Base-by-base conservation (phyloP, 2,329 filamentous ascomycete species). In the Fusarium stilboides region DNA sequence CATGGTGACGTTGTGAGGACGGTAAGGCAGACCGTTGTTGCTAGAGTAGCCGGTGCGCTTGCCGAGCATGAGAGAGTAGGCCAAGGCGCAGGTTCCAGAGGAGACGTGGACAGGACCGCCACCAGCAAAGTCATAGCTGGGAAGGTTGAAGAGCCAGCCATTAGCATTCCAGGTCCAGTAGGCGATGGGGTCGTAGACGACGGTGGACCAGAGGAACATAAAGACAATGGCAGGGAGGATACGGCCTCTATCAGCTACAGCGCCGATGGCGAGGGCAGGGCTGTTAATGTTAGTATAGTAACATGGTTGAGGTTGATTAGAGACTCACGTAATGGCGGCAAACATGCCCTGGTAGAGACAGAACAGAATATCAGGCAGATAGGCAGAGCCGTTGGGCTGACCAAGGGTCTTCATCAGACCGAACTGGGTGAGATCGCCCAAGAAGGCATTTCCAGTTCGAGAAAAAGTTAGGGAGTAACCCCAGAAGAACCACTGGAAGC, bases 401-500 rank as follows among this genome's bases (percentile, higher is more conserved):
- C 83, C 94, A 24, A 97, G 84, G 10, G 94, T 92, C 78, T 93
- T 87, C 81, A 87, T 92, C 73, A 97, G 87, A 34, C 93, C 94
- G 74, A 97, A 91, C 85, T 97, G 94, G 71, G 88, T 84, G 47
- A 97, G 85, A 70, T 94, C 88, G 45, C 94, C 94, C 64, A 97
- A 91, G 83, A 89, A 97, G 69, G 85, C 85, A 72, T 91, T 92
- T 60, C 92, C 92, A 22, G 88, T 88, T 80, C 94, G 92, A 8
- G 92, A 94, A 80, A 97, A 97, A 67, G 93, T 87, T 53, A 97
- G 83, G 13, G 92, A 95, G 80, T 95, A 97, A 47, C 94, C 94
- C 94, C 94, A 97, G 84, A 97, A 95, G 84, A 97, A 97, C 94
- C 94, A 97, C 77, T 97, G 93, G 81, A 97, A 97, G 50, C 89